A percentile compares a stretch with the other conserved stretches of the same genome.
Conservation (phyloP, 2,329 filamentous ascomycete species). For the Colletotrichum agaves region DNA sequence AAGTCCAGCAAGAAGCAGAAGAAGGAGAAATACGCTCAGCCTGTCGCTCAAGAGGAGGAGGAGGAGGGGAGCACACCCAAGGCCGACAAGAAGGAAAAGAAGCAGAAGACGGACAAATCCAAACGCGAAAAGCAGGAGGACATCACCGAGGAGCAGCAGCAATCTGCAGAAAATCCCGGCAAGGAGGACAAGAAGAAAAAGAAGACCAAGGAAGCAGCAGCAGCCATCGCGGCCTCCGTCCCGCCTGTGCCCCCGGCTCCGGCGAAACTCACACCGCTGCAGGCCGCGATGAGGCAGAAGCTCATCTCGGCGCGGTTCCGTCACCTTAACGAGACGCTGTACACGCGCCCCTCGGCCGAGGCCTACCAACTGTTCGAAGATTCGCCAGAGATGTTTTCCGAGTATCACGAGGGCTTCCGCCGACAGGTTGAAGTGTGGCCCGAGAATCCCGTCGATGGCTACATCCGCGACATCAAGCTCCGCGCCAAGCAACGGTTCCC, state of each 20-base stretch:
- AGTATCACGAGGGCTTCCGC: conserved; percentile 97
- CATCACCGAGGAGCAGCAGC: conserved; percentile 25
- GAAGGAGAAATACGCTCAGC: conserved; percentile 40
- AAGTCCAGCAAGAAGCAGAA: conserved; percentile 34
- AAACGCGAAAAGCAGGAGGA: conserved; percentile 36
- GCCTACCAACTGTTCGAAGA: conserved; percentile 85
- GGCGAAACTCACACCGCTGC: conserved; percentile 85
- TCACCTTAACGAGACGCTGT: conserved; percentile 95
- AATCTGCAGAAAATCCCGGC: conserved; percentile 32
- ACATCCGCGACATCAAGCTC: conserved; percentile 75
- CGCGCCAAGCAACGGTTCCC: conserved; percentile 67
- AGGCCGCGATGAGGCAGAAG: conserved; percentile 94
- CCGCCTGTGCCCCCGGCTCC: conserved; percentile 55
- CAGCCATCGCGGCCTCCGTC: conserved; percentile 40
- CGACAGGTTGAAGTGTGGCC: conserved; percentile 97
- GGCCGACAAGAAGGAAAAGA: conserved; percentile 47
- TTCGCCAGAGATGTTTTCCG: conserved; percentile 91
- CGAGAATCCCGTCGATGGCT: conserved; percentile 92
- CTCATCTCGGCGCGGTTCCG: conserved; percentile 95
- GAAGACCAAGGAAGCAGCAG: conserved; percentile 37
- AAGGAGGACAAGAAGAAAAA: conserved; percentile 35
- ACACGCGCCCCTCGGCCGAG: conserved; percentile 87
- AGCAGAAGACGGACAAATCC: conserved; percentile 43
- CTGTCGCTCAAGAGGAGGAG: conserved; percentile 34
- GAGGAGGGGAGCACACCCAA: conserved; percentile 42